Evolutionary conservation across 805 yeast species (phyloP).

Genomic region (Zygoascus biomembranicola): DNA sequence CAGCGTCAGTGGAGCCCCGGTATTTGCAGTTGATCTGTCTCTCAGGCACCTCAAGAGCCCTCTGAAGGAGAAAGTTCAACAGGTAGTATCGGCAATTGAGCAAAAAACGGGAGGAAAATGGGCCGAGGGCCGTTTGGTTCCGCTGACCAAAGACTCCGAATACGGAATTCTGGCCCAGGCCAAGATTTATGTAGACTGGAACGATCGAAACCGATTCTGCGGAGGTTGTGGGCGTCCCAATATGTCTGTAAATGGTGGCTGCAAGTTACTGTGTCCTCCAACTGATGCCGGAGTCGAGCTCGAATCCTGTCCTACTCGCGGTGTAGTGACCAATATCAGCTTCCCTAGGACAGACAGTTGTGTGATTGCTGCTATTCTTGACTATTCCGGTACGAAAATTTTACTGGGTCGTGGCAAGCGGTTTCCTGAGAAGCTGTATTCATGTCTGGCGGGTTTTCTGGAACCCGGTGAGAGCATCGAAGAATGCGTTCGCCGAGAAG

Average conservation of each 20-base stretch:
- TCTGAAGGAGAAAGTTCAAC: slow-evolving; percentile 18
- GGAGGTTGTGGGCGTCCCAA: slow-evolving; percentile 69
- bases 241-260: slow-evolving; percentile 35
- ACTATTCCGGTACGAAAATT: slow-evolving; percentile 49
- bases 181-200: slow-evolving; percentile 81
- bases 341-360: slow-evolving; percentile 93
- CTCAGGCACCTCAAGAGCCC: slow-evolving; percentile 2
- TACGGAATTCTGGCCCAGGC: slow-evolving; percentile 74
- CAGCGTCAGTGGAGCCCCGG: slow-evolving; percentile 28
- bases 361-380: slow-evolving; percentile 70
- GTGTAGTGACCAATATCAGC: slow-evolving; percentile 60
- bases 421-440: slow-evolving; percentile 54
- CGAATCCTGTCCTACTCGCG: slow-evolving; percentile 30
- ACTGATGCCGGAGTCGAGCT: slow-evolving; percentile 19
- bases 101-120: slow-evolving; percentile 2
- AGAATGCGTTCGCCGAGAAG: slow-evolving; percentile 77
- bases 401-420: slow-evolving; percentile 66
- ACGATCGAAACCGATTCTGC: slow-evolving; percentile 62
- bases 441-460: slow-evolving; percentile 91
- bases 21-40: slow-evolving; percentile 32
- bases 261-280: slow-evolving; percentile 33
- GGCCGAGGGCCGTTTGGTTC: slow-evolving; percentile 4
- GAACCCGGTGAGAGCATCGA: slow-evolving; percentile 93
- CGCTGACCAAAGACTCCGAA: slow-evolving; percentile 2
- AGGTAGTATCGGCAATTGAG: slow-evolving; percentile 12